These are phyloP conservation scores for Agastache rugosa DNA, from an alignment of 257 asterid species.

Conservation along the genomic window DNA sequence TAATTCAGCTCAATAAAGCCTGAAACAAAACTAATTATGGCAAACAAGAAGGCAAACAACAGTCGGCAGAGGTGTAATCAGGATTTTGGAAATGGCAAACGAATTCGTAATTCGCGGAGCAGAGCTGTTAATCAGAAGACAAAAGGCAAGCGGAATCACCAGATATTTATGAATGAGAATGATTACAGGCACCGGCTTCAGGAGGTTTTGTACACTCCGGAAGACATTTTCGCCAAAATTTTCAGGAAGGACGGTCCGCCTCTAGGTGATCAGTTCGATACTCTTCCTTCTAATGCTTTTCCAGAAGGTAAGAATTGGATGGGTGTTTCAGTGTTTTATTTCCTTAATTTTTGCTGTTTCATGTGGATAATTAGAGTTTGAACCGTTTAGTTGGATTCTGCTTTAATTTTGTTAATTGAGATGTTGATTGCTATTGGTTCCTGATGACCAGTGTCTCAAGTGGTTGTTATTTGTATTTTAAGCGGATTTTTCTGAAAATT, in stretches of 20 bases:
- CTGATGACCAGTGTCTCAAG: not conserved
- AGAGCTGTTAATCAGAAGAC: slow-evolving; percentile 32
- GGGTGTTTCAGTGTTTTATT: not conserved
- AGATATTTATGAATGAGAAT: slow-evolving; percentile 55
- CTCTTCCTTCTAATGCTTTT: slow-evolving; percentile 70
- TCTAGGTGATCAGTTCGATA: slow-evolving; percentile 76
- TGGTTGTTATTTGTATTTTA: slow-evolving; percentile 4
- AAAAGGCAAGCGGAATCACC: slow-evolving; percentile 48
- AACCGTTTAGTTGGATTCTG: slow-evolving; percentile 22
- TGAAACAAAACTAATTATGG: slow-evolving; percentile 45
- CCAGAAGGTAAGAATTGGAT: slow-evolving; percentile 36
- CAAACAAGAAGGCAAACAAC: slow-evolving; percentile 41
- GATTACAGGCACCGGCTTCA: slow-evolving; percentile 72
- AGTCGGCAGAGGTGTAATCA: slow-evolving; percentile 33
- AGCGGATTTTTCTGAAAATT: slow-evolving; percentile 8
- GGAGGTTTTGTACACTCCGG: slow-evolving; percentile 73
- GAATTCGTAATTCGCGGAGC: slow-evolving; percentile 36
- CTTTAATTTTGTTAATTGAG: slow-evolving; percentile 16
- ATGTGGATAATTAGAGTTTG: slow-evolving; percentile 4
- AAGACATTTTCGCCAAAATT: slow-evolving; percentile 63
- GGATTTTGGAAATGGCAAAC: slow-evolving; percentile 37
- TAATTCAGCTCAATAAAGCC: slow-evolving; percentile 34
- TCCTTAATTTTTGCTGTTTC: not conserved
- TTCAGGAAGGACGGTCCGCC: slow-evolving; percentile 92
- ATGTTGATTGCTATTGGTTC: not conserved